Evolutionary conservation across 2,329 filamentous ascomycete species (phyloP), one percentile per base, ranked within the genome.

Genomic region (Pestalotiopsis sp.): DNA sequence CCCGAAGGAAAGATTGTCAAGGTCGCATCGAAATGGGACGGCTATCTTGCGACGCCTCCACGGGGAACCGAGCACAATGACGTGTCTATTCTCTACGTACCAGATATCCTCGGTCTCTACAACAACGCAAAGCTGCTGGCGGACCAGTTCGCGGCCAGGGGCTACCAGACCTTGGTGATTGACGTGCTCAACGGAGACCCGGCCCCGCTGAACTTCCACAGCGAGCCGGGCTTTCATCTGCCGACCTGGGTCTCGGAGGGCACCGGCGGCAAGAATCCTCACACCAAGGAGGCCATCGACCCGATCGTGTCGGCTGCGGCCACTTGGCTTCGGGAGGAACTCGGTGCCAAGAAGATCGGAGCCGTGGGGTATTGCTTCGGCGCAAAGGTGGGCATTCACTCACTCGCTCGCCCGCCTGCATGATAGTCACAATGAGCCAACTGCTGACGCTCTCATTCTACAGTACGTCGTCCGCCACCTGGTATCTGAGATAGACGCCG

Each of bases 331-430:
- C n/a, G 27, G 3, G 9, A 64, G n/a, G 23, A 52, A n/a, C n/a
- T 49, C 27, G 62, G 62, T 1, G 17, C 23, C 39, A 52, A 64
- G 17, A 45, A 52, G 13, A 45, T 64, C 20, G 62, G 14, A 7
- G 62, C 62, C 7, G 36, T 64, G 12, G 62, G 62, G 20, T 64
- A 64, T 20, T 64, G 62, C 62, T 52, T 64, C 2, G 62, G 62
- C 14, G 62, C 62, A 27, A 64, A 64, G 59, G 59, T 62, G 45
- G 14, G 17, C 31, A 36, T 36, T 31, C 27, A 5, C 27, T 31
- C 31, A 0, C 31, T 9, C 31, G 31, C 2, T 31, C 31, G 0
- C 7, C 31, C 2, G 1, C 27, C 27, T 3, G 5, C 27, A 31
- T 1, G 27, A 31, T 1, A 31, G 27, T 25, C 57, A 6, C 9